Conservation (phyloP, 169 alveolate genomes). For the Cryptosporidium viatorum region DNA sequence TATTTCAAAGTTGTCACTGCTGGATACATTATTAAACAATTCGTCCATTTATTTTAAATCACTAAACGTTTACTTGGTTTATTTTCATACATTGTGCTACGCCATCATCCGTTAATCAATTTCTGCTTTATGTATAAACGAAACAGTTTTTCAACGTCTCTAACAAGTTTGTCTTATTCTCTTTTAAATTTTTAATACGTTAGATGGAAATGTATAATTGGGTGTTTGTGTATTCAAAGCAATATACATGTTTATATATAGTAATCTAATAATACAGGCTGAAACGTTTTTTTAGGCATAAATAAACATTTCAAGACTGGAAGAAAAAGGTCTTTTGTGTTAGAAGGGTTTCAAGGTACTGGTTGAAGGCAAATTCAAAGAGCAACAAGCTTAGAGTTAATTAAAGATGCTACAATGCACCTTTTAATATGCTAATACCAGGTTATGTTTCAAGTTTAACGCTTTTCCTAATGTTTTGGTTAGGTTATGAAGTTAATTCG, state of each 20-base stretch:
- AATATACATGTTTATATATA: not conserved
- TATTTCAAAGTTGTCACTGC: conserved; percentile 21
- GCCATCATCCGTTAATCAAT: not conserved
- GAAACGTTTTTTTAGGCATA: not conserved
- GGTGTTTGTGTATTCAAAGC: conserved; percentile 24
- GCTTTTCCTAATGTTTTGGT: not conserved
- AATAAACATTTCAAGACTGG: not conserved
- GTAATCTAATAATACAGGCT: not conserved
- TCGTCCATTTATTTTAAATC: not conserved
- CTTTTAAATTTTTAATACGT: not conserved
- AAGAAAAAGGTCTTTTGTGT: not conserved
- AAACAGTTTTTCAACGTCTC: not conserved
- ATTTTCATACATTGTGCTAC: not conserved
- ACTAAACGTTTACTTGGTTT: not conserved
- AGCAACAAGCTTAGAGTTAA: too few species aligned
- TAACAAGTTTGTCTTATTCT: conserved; percentile 4
- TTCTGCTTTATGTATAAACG: not conserved
- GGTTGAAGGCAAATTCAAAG: not conserved
- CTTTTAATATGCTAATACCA: not conserved
- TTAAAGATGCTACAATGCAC: not conserved
- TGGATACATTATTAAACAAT: not conserved
- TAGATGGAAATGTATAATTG: not conserved
- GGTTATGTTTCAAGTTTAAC: not conserved
- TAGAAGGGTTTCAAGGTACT: too few species aligned
- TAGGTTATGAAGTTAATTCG: not conserved